Conservation (phyloP, 2,329 filamentous ascomycete species). For the Emmonsia crescens region DNA sequence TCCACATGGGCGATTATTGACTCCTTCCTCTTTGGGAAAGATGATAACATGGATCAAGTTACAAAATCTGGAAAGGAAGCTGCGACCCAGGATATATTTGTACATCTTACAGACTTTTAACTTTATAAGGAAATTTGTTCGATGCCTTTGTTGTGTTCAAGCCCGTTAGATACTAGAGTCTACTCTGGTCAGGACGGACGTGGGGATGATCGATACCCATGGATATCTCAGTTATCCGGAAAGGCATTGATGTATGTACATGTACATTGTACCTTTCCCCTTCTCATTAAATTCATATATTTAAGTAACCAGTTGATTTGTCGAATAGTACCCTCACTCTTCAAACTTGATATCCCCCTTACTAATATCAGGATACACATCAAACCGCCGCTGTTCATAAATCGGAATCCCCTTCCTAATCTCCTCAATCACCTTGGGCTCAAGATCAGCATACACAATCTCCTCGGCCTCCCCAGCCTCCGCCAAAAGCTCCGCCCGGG, state of each 20-base stretch:
- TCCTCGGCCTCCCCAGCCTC: slow-evolving; percentile 70
- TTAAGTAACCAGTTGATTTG: neutral
- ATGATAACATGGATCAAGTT: too few relatives aligned
- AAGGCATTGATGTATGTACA: neutral
- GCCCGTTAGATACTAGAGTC: too few relatives aligned
- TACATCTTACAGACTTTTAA: neutral
- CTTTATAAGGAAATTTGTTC: neutral
- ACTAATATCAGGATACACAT: slow-evolving; percentile 88
- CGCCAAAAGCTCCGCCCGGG: slow-evolving; percentile 69
- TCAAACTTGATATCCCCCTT: slow-evolving; percentile 41
- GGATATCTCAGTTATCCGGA: too few relatives aligned
- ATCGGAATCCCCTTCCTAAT: slow-evolving; percentile 76
- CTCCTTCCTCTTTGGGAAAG: neutral
- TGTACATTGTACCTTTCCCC: too few relatives aligned
- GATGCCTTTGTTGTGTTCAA: neutral
- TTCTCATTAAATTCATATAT: neutral
- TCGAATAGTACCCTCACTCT: slow-evolving; percentile 16
- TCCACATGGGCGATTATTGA: too few relatives aligned
- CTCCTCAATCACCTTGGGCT: slow-evolving; percentile 57
- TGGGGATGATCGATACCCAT: too few relatives aligned
- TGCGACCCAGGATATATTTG: neutral
- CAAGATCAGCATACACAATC: slow-evolving; percentile 63
- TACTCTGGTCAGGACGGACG: too few relatives aligned
- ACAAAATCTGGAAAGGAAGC: neutral
- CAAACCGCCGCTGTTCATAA: slow-evolving; percentile 74